phyloP scores from a whole-genome alignment of 2,329 filamentous ascomycete genomes.

The Beauveria sp. region DNA sequence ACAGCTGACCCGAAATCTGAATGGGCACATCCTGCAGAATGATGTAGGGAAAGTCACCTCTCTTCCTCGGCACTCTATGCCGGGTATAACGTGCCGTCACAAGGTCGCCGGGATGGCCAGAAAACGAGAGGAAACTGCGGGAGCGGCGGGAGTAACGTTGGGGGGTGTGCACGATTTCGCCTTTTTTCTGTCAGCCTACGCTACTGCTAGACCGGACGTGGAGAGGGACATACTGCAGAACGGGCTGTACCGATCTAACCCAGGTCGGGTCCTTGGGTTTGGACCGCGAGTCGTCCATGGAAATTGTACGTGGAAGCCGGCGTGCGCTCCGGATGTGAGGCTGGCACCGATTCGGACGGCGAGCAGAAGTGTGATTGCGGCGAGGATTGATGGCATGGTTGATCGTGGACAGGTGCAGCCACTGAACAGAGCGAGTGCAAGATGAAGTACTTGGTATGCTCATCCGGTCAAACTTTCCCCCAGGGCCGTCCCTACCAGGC shows the following conservation, averaged over 20 bases:
- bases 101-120: neutral
- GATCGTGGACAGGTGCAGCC: neutral
- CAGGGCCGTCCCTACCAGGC: neutral
- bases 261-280: neutral
- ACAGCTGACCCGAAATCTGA: neutral
- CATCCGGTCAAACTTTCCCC: neutral
- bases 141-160: neutral
- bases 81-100: neutral
- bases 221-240: neutral
- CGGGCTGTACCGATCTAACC: neutral
- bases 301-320: constrained; percentile 5
- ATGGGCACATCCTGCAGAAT: neutral
- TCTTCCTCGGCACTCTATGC: neutral
- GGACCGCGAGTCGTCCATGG: neutral
- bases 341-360: neutral
- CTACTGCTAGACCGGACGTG: neutral
- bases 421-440: neutral
- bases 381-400: neutral
- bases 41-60: neutral
- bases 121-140: constrained; percentile 5
- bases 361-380: neutral
- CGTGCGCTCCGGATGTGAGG: neutral
- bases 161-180: neutral
- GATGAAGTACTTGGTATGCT: neutral
- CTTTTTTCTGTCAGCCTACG: neutral